These are phyloP conservation scores for Tulasnella sp. DNA, from an alignment of 768 basidiomycete species.

Conservation along the genomic window DNA sequence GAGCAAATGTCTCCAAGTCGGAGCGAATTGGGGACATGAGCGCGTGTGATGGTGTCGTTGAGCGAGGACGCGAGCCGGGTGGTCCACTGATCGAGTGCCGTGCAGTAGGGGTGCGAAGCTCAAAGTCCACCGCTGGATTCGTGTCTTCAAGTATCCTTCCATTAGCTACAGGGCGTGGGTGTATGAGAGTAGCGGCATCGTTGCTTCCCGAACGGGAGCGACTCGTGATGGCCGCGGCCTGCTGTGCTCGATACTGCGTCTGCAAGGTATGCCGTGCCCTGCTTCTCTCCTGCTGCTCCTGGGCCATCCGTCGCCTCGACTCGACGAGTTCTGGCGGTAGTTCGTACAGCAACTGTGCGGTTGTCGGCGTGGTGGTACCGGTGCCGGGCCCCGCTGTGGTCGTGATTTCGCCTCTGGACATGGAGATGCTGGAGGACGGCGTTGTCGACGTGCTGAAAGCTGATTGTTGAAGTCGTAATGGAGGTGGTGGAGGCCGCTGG, in stretches of 20 bases:
- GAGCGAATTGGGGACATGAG: conserved; percentile 52
- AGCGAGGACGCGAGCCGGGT: conserved; percentile 32
- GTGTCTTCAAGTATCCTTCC: background rate
- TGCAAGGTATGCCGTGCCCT: conserved; percentile 41
- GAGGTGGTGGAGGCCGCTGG: background rate
- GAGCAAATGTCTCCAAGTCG: conserved; percentile 70
- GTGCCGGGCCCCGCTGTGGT: background rate
- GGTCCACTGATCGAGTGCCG: conserved; percentile 35
- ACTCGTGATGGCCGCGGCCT: background rate
- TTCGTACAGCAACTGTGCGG: conserved; percentile 53
- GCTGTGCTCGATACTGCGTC: background rate
- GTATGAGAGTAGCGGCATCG: background rate
- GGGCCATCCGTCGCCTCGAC: conserved; percentile 27
- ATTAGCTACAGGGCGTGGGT: background rate
- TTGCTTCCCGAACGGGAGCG: background rate
- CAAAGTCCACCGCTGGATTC: background rate
- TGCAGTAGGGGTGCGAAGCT: conserved; percentile 27
- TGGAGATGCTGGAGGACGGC: conserved; percentile 35
- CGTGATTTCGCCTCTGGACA: background rate
- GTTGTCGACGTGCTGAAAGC: conserved; percentile 19
- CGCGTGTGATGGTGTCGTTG: conserved; percentile 54
- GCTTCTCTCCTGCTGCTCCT: background rate
- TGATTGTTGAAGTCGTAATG: background rate
- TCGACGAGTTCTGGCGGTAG: conserved; percentile 37
- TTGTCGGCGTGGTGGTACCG: conserved; percentile 31